These are phyloP conservation scores for Botrytis sinoallii DNA, from an alignment of 2,329 filamentous ascomycete genomes.

Conservation along the genomic window DNA sequence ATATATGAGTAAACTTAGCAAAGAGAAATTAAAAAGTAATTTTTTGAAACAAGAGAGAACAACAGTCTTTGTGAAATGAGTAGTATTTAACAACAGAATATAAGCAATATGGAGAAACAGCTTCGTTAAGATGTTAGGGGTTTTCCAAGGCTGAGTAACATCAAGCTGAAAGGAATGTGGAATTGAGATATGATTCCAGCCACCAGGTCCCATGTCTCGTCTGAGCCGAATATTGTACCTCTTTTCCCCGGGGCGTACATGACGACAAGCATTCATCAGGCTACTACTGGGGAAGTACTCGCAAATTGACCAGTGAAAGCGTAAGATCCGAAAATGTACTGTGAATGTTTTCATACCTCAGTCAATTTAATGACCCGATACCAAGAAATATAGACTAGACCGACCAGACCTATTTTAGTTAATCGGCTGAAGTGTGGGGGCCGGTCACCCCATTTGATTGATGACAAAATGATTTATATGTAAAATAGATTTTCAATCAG, in stretches of 20 bases:
- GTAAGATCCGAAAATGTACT: background rate
- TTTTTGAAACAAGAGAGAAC: conserved; percentile 4
- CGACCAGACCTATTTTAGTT: background rate
- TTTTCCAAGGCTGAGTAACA: conserved; percentile 13
- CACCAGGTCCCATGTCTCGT: conserved; percentile 12
- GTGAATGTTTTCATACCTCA: background rate
- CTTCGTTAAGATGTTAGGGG: conserved; percentile 7
- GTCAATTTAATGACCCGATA: background rate
- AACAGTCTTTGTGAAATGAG: conserved; percentile 2
- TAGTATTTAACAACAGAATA: conserved; percentile 1
- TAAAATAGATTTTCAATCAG: background rate
- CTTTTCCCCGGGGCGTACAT: background rate
- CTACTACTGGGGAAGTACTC: conserved; percentile 7
- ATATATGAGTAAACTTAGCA: background rate
- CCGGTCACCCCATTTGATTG: background rate
- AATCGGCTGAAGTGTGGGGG: conserved; percentile 4
- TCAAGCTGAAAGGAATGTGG: conserved; percentile 19
- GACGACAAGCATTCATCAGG: conserved; percentile 15
- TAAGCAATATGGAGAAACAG: background rate
- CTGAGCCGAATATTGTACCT: background rate
- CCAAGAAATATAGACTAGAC: background rate
- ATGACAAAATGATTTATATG: background rate
- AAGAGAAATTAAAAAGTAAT: background rate
- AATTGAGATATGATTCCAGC: conserved; percentile 10
- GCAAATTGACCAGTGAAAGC: conserved; percentile 13